These are phyloP conservation scores for Athelia psychrophila DNA, from an alignment of 1,284 basidiomycete species.

Conservation along the genomic window DNA sequence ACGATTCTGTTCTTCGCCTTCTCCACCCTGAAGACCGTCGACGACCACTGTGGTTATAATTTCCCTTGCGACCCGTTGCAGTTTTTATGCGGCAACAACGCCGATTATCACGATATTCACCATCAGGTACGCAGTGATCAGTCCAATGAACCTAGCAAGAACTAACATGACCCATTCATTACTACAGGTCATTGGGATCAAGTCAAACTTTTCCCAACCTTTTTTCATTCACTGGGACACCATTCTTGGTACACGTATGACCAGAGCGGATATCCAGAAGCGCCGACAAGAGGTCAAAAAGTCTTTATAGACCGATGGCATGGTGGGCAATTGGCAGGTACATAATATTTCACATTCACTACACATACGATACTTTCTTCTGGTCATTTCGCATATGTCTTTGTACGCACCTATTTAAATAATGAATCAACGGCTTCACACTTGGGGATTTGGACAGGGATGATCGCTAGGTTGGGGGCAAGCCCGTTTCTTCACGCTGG, in stretches of 20 bases:
- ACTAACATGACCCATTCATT: neutral
- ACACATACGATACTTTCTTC: neutral
- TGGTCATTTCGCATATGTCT: neutral
- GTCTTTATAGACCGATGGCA: slow-evolving; percentile 1
- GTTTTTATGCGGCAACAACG: slow-evolving; percentile 87
- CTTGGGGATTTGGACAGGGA: too few relatives aligned
- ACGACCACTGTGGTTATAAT: slow-evolving; percentile 94
- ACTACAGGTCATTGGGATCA: slow-evolving; percentile 73
- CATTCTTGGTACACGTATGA: slow-evolving; percentile 81
- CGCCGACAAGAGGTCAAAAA: slow-evolving; percentile 33
- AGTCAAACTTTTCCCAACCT: slow-evolving; percentile 95
- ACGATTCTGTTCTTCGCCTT: slow-evolving; percentile 84
- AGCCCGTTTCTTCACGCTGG: too few relatives aligned
- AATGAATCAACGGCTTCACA: too few relatives aligned
- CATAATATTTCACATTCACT: neutral
- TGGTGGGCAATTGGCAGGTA: neutral
- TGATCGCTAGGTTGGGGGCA: too few relatives aligned
- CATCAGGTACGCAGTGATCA: slow-evolving; percentile 64
- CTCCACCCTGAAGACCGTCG: slow-evolving; percentile 92
- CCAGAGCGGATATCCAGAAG: slow-evolving; percentile 59
- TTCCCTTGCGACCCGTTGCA: slow-evolving; percentile 92
- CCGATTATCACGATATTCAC: slow-evolving; percentile 98
- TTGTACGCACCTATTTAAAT: too few relatives aligned
- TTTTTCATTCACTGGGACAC: slow-evolving; percentile 90
- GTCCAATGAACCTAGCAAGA: too few relatives aligned